Evolutionary conservation across 495 filamentous ascomycete genomes (phyloP), one percentile per base, ranked within the genome.

Genomic region (Xylaria acuta): DNA sequence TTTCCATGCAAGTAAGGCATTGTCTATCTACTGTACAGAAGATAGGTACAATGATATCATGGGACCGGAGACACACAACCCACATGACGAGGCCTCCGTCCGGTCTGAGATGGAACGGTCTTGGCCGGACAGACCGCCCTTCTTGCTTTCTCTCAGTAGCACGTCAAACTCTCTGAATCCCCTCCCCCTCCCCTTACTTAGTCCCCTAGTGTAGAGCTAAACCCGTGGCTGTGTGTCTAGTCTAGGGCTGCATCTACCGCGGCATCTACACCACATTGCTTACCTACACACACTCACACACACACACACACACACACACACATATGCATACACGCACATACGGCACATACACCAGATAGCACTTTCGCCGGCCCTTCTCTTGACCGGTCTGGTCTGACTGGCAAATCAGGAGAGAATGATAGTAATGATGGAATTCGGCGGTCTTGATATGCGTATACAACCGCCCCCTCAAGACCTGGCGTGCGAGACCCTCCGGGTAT

Each of bases 71-170:
- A 36, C 45, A 64, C 58, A 36, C 7, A 32, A 43, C n/a, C 60
- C 60, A 41, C 60, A 43, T 49, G 43, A 65, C 63, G 63, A 65
- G 63, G 63, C 63, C 63, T 65, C 58, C 56, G 16, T 56, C 38
- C 38, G 45, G 11, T 49, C 63, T 65, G 38, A 18, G 41, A 51
- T 25, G 20, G n/a, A 22, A 22, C 58, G 12, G 38, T 22, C 67
- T 60, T 36, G 56, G 56, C 36, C 67, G 38, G 43, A 43, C 67
- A 62, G 54, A 70, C 67, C 67, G 67, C 67, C 56, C 34, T 62
- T 40, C 25, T 27, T 36, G 40, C 25, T 36, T 5, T 36, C 36
- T 14, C 20, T 63, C 8, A 3, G 56, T 54, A 27, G n/a, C 5
- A 12, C 36, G 54, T 59, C 54, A 3, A 59, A 59, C 30, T 59